phyloP scores from a whole-genome alignment of 2,329 filamentous ascomycete species.

The Rhinocladiella similis region DNA sequence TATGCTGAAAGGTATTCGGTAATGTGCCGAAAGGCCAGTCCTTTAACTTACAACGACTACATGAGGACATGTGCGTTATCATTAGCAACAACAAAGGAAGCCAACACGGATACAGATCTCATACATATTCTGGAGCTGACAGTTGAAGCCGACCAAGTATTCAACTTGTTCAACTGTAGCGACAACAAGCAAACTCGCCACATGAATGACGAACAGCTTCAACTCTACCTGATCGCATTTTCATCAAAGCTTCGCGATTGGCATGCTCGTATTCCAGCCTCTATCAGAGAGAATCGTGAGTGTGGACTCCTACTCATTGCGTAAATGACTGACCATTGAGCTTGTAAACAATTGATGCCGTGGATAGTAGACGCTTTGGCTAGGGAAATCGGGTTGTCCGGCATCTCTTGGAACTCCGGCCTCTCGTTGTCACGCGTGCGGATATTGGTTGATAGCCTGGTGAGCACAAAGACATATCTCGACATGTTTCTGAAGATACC shows the following conservation, averaged over 20 bases:
- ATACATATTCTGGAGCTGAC: neutral
- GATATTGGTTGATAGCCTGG: neutral
- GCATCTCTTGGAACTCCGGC: neutral
- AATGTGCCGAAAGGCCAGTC: neutral
- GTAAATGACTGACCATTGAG: neutral
- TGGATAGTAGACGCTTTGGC: neutral
- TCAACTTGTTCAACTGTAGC: neutral
- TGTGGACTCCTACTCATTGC: neutral
- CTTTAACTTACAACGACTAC: neutral
- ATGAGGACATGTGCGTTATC: neutral
- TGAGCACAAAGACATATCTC: neutral
- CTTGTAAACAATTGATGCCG: neutral
- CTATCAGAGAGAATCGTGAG: neutral
- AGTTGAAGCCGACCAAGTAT: neutral
- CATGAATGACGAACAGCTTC: neutral
- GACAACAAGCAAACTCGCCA: neutral
- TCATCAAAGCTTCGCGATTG: neutral
- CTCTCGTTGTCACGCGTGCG: neutral
- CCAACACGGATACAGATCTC: neutral
- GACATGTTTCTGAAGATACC: neutral
- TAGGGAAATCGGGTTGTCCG: neutral
- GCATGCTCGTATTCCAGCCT: neutral
- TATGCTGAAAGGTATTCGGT: neutral
- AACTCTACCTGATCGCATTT: neutral
- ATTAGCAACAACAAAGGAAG: neutral